Evolutionary conservation across 1,284 basidiomycete species (phyloP).

Genomic region (Anthracocystis panici-leucophaei): DNA sequence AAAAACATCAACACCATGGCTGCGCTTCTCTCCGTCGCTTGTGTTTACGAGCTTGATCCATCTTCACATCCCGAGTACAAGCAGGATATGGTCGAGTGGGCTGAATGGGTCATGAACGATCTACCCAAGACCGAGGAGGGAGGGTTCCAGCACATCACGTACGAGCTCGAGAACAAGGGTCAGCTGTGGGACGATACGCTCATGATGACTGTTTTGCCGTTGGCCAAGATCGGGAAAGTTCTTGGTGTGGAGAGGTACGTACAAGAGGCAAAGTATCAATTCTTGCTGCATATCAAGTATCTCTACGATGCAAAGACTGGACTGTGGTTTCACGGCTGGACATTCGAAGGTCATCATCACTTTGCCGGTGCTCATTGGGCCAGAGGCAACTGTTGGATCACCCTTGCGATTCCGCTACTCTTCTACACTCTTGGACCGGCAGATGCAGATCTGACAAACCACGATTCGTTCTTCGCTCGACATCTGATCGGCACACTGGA

Average conservation of each 20-base stretch:
- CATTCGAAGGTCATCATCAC: constrained; percentile 74
- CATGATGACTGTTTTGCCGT: constrained; percentile 76
- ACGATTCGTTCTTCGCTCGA: constrained; percentile 55
- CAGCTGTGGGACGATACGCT: constrained; percentile 79
- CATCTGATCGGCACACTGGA: constrained; percentile 73
- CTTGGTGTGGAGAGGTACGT: constrained; percentile 74
- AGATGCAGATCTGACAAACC: constrained; percentile 14
- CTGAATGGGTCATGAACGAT: constrained; percentile 77
- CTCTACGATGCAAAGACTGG: constrained; percentile 73
- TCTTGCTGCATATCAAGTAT: constrained; percentile 75
- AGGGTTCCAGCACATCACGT: constrained; percentile 77
- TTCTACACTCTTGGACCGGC: constrained; percentile 71
- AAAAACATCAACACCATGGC: constrained; percentile 81
- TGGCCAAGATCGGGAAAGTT: constrained; percentile 77
- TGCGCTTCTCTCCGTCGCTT: constrained; percentile 75
- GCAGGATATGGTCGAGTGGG: constrained; percentile 76
- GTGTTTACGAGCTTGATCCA: constrained; percentile 72
- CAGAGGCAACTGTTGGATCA: constrained; percentile 78
- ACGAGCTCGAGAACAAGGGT: constrained; percentile 74
- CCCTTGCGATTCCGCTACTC: constrained; percentile 76
- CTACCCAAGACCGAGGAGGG: constrained; percentile 75
- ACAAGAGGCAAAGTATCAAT: constrained; percentile 76
- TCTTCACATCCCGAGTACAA: constrained; percentile 67
- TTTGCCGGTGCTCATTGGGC: constrained; percentile 76
- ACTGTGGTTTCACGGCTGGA: constrained; percentile 75